Conservation (phyloP, 495 filamentous ascomycete species). For the Penicillium canescens region DNA sequence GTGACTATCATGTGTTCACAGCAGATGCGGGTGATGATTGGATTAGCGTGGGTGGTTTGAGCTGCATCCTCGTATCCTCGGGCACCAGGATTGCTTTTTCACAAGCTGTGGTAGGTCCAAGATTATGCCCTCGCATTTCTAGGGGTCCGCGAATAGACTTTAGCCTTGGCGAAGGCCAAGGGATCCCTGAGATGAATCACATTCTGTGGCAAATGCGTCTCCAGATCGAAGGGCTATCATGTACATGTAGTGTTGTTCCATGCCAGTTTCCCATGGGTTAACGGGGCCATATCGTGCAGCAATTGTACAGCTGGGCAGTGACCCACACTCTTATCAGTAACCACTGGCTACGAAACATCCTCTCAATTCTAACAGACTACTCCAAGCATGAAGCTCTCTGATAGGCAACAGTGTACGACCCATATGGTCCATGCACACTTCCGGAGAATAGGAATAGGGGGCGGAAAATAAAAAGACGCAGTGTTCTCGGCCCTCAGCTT, state of each 20-base stretch:
- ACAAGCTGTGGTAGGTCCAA: background rate
- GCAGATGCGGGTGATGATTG: background rate
- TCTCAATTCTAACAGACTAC: too few species aligned
- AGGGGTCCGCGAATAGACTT: conserved; percentile 3
- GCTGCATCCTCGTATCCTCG: background rate
- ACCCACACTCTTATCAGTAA: too few species aligned
- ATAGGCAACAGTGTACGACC: background rate
- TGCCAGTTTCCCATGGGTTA: too few species aligned
- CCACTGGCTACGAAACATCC: too few species aligned
- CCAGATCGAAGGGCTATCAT: background rate
- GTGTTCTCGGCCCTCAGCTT: conserved; percentile 2
- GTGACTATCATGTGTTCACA: conserved; percentile 11
- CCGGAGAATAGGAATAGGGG: background rate
- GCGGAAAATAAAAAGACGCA: conserved; percentile 1
- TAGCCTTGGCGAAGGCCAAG: background rate
- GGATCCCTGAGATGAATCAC: background rate
- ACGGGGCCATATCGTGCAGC: too few species aligned
- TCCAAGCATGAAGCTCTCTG: background rate
- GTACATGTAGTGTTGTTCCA: too few species aligned
- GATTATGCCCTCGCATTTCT: background rate
- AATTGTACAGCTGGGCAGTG: too few species aligned
- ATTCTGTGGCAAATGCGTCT: background rate
- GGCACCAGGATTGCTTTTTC: background rate
- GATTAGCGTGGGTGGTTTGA: background rate
- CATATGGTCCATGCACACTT: background rate